Evolutionary conservation across 176 grass and related monocot species (phyloP).

Genomic region (Musa itinerans): DNA sequence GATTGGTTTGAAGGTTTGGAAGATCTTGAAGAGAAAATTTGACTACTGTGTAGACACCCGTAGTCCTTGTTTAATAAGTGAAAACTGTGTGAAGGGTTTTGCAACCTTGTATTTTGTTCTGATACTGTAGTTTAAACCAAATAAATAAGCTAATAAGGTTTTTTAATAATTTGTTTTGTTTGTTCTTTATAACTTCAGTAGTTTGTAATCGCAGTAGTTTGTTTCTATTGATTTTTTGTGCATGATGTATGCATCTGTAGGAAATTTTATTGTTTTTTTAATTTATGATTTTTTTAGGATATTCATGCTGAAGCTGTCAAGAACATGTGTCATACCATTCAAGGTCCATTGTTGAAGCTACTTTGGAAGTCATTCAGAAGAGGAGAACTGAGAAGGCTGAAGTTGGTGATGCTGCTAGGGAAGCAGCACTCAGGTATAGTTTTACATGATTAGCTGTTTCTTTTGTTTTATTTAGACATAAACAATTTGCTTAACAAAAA

Average conservation of each 20-base stretch:
- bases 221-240: neutral
- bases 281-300: neutral
- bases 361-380: conserved; percentile 2
- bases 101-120: no score
- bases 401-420: neutral
- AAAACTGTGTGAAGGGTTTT: no score
- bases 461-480: neutral
- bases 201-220: no score
- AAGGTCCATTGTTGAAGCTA: neutral
- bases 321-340: neutral
- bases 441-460: neutral
- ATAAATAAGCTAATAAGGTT: no score
- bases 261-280: neutral
- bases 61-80: no score
- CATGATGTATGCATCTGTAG: neutral
- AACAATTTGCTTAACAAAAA: neutral
- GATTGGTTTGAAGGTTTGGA: no score
- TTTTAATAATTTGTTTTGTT: no score
- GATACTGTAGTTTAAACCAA: no score
- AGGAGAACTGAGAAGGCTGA: neutral
- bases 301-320: conserved; percentile 4
- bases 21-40: no score
- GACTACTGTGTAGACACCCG: no score
- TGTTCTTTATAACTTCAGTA: no score
- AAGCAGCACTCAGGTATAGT: neutral